Conservation (phyloP, 306 rosid species). For the Begonia fuchsioides region DNA sequence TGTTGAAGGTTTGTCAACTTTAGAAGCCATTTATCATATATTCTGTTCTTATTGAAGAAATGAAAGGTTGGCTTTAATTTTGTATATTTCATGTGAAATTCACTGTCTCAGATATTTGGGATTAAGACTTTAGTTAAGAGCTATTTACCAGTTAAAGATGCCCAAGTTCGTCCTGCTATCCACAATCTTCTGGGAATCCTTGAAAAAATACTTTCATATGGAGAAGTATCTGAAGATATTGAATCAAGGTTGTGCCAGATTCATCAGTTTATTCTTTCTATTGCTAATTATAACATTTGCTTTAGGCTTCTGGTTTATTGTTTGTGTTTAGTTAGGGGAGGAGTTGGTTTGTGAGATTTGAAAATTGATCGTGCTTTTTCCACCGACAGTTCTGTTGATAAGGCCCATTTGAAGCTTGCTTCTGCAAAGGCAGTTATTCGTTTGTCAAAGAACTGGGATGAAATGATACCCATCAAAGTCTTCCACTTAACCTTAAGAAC, state of each 20-base stretch:
- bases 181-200: constrained; percentile 60
- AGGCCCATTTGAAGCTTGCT: constrained; percentile 85
- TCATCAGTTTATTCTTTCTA: constrained; percentile 5
- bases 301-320: too few species aligned
- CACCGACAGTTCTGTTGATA: constrained; percentile 75
- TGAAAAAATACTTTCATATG: constrained; percentile 50
- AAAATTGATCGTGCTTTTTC: constrained; percentile 16
- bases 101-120: constrained; percentile 52
- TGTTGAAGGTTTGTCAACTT: constrained; percentile 58
- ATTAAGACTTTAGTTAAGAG: constrained; percentile 83
- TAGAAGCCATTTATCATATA: constrained; percentile 8
- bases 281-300: not conserved
- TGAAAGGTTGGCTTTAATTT: not conserved
- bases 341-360: constrained; percentile 7
- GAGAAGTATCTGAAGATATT: constrained; percentile 74
- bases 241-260: constrained; percentile 51
- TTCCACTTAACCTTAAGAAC: constrained; percentile 73
- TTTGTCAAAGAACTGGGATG: constrained; percentile 83
- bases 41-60: not conserved
- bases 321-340: too few species aligned
- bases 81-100: not conserved
- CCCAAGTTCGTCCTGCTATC: constrained; percentile 60
- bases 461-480: constrained; percentile 63
- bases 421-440: constrained; percentile 88
- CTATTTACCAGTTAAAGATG: constrained; percentile 91